Conservation (phyloP, 495 filamentous ascomycete genomes). For the Chaetomidium leptoderma region DNA sequence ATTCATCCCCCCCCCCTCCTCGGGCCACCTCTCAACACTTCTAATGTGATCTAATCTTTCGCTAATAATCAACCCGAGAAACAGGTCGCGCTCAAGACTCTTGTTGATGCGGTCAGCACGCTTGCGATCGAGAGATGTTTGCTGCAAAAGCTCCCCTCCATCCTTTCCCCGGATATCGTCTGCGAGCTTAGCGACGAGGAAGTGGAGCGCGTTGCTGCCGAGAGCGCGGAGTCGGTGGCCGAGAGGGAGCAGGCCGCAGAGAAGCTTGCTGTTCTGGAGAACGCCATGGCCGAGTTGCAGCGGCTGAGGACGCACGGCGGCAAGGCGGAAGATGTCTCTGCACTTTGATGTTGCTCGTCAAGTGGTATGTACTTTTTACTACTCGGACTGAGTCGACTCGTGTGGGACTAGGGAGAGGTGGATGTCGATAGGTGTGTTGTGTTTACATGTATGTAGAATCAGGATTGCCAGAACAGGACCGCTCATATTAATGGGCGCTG, state of each 20-base stretch:
- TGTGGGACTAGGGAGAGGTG: too few relatives aligned
- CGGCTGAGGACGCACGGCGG: background rate
- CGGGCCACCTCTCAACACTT: too few relatives aligned
- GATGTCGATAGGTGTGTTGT: too few relatives aligned
- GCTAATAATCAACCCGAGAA: background rate
- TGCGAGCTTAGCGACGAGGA: conserved; percentile 2
- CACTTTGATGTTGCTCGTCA: too few relatives aligned
- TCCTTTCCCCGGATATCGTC: conserved; percentile 6
- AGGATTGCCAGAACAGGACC: too few relatives aligned
- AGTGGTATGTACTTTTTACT: too few relatives aligned
- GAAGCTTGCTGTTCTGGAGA: conserved; percentile 10
- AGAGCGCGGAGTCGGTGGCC: background rate
- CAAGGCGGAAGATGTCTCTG: background rate
- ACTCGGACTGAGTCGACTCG: too few relatives aligned
- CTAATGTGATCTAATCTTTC: background rate
- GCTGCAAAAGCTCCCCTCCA: conserved; percentile 5
- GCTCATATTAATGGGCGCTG: too few relatives aligned
- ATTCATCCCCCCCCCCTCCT: background rate
- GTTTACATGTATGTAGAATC: too few relatives aligned
- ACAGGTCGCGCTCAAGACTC: conserved; percentile 6
- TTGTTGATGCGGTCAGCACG: conserved; percentile 8
- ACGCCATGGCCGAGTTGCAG: conserved; percentile 5
- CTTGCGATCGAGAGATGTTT: conserved; percentile 11
- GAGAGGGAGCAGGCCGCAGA: conserved; percentile 1
- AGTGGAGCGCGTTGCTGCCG: background rate